Conservation (phyloP, 1,284 basidiomycete genomes). For the Peniophora sp. region DNA sequence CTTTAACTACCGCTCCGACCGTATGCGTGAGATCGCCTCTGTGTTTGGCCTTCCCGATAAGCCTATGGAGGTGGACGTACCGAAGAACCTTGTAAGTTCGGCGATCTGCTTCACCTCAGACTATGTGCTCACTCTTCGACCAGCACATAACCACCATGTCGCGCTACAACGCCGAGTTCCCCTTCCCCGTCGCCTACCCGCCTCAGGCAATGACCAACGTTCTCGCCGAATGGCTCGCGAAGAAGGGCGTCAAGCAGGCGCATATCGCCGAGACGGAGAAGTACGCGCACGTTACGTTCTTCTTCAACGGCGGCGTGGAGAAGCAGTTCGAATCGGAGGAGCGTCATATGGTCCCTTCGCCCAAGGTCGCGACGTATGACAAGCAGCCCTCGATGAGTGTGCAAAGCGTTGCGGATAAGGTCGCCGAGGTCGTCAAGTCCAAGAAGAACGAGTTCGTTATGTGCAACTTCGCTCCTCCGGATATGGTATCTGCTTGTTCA, state of each 20-base stretch:
- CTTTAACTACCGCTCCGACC: constrained; percentile 94
- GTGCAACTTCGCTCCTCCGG: constrained; percentile 94
- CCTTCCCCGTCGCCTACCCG: constrained; percentile 82
- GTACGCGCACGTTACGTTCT: constrained; percentile 93
- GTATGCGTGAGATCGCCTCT: constrained; percentile 82
- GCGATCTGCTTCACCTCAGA: not conserved
- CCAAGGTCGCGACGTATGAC: constrained; percentile 88
- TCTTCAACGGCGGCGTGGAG: constrained; percentile 93
- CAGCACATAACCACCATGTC: constrained; percentile 89
- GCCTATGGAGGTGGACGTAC: constrained; percentile 76
- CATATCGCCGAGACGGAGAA: constrained; percentile 93
- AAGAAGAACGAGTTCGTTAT: constrained; percentile 80
- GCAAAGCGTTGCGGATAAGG: constrained; percentile 80
- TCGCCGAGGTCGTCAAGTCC: constrained; percentile 72
- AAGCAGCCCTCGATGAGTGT: constrained; percentile 83
- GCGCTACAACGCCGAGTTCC: constrained; percentile 84
- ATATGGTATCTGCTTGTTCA: constrained; percentile 56
- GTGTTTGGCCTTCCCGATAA: constrained; percentile 77
- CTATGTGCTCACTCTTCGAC: not conserved
- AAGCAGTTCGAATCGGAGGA: constrained; percentile 82
- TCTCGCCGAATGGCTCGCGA: constrained; percentile 81
- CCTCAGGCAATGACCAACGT: constrained; percentile 89
- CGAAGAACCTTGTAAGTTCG: constrained; percentile 65
- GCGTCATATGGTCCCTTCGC: constrained; percentile 82
- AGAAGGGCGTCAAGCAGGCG: constrained; percentile 72